Base-by-base conservation (phyloP, 225 moss, liverwort and hornwort genomes). In the Polytrichum commune region DNA sequence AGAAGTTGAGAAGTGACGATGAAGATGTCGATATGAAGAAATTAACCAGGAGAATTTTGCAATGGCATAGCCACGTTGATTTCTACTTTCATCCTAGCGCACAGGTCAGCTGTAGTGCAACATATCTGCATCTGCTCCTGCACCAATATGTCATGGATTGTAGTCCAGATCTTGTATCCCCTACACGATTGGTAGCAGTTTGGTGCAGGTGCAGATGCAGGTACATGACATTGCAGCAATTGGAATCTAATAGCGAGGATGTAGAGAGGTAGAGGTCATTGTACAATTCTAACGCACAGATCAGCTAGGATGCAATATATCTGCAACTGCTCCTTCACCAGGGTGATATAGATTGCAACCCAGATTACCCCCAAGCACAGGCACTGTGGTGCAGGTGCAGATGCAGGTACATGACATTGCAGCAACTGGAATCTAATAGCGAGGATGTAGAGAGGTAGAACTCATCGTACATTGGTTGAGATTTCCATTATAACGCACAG, bases 121-220 rank as follows among this genome's bases (percentile, higher is more conserved):
- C 53, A 66, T 53, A 27, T 82, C 81, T 85, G 85, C 81, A 85
- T 82, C 76, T 70, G 81, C 67, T 76, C 81, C 81, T 76, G 81
- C 85, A 85, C 85, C 81, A 78, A 22, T 62, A 62, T 65, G 55
- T 68, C 55, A 24, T 29, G 70, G 54, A 24, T 27, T 13, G 56
- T 38, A 55, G 29, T 29, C 18, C 7, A 6, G 55, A 53, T 24
- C 29, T 63, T 60, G n/a, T 5, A 29, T 73, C 68, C 70, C 55
- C 56, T 28, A 16, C 32, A 46, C 30, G 53, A 33, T 32, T 22
- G 67, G 32, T 23, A 20, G 32, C 78, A 78, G 72, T 78, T 69
- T 78, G 76, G 85, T 85, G 85, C 85, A 82, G 85, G 85, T 85
- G 72, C 82, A 74, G 76, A 72, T 82, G 81, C 85, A 85, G 85